These are phyloP conservation scores for Diutina scorzettiae DNA, from an alignment of 1,139 yeast species.

Conservation along the genomic window DNA sequence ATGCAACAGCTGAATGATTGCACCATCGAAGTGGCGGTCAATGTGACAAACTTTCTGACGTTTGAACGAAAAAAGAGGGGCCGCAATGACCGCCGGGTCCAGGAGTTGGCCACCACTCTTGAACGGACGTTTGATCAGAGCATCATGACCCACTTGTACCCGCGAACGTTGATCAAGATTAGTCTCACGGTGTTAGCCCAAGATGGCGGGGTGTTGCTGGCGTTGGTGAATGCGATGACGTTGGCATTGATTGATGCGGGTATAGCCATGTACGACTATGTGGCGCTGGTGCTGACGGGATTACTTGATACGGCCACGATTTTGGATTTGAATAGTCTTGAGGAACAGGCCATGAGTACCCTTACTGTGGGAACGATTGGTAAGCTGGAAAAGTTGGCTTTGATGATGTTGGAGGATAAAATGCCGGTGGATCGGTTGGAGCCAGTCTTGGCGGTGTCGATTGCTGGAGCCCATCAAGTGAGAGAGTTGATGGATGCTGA, in stretches of 20 bases:
- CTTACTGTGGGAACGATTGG: slow-evolving; percentile 83
- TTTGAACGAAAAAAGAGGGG: slow-evolving; percentile 58
- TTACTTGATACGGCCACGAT: slow-evolving; percentile 64
- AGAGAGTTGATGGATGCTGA: slow-evolving; percentile 80
- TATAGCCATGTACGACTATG: slow-evolving; percentile 85
- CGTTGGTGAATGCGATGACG: slow-evolving; percentile 79
- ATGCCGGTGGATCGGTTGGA: slow-evolving; percentile 77
- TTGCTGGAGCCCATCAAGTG: slow-evolving; percentile 79
- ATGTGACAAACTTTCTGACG: slow-evolving; percentile 73
- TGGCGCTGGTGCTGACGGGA: slow-evolving; percentile 73
- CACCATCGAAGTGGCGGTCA: slow-evolving; percentile 49
- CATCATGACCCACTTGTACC: slow-evolving; percentile 61
- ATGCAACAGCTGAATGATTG: slow-evolving; percentile 29
- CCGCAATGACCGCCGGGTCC: slow-evolving; percentile 56
- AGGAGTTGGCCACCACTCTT: slow-evolving; percentile 64
- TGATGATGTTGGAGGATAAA: slow-evolving; percentile 70
- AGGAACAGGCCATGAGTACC: slow-evolving; percentile 72
- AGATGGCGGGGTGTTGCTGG: slow-evolving; percentile 81
- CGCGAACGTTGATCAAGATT: slow-evolving; percentile 69
- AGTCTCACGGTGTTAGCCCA: slow-evolving; percentile 70
- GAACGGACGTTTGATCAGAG: slow-evolving; percentile 77
- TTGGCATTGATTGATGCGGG: slow-evolving; percentile 93
- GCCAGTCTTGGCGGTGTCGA: slow-evolving; percentile 66
- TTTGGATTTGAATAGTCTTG: slow-evolving; percentile 70
- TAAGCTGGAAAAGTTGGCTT: slow-evolving; percentile 61